A percentile compares a stretch with the other conserved stretches of the same genome.
Evolutionary conservation across 106 monocot species (phyloP).

Genomic region (Iris macrosiphon): DNA sequence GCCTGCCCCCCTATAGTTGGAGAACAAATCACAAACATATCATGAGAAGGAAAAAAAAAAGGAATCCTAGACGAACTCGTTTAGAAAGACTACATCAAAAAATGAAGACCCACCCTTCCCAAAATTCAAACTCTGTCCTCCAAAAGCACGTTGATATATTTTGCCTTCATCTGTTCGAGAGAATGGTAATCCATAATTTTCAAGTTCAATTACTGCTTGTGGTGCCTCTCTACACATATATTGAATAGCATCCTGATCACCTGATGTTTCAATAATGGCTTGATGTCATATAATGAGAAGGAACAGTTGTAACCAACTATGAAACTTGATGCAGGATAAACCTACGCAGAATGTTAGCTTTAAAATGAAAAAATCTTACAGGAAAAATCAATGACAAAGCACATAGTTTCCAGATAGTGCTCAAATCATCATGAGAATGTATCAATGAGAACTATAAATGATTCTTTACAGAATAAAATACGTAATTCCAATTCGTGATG

Average conservation of each 20-base stretch:
- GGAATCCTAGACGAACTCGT: too few relatives aligned
- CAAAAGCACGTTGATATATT: slow-evolving; percentile 87
- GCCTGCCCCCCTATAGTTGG: slow-evolving; percentile 82
- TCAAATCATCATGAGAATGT: too few relatives aligned
- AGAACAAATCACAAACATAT: not conserved
- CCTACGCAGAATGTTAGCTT: not conserved
- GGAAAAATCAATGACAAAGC: not conserved
- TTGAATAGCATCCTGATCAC: slow-evolving; percentile 95
- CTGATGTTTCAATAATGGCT: slow-evolving; percentile 16
- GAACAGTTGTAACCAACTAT: not conserved
- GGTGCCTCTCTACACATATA: slow-evolving; percentile 91
- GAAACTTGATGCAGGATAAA: not conserved
- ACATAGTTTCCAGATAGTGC: too few relatives aligned
- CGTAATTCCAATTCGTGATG: too few relatives aligned
- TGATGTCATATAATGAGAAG: not conserved
- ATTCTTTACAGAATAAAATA: too few relatives aligned
- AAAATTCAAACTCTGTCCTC: slow-evolving; percentile 97
- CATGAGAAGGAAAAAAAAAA: too few relatives aligned
- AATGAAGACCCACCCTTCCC: slow-evolving; percentile 72
- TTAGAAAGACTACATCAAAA: not conserved
- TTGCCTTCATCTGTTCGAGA: slow-evolving; percentile 94
- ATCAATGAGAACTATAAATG: too few relatives aligned
- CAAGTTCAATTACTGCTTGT: slow-evolving; percentile 96
- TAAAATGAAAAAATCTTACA: not conserved
- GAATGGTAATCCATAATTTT: slow-evolving; percentile 97